These are phyloP conservation scores for Fusarium lyarnte DNA, from an alignment of 2,329 filamentous ascomycete genomes.

Conservation along the genomic window DNA sequence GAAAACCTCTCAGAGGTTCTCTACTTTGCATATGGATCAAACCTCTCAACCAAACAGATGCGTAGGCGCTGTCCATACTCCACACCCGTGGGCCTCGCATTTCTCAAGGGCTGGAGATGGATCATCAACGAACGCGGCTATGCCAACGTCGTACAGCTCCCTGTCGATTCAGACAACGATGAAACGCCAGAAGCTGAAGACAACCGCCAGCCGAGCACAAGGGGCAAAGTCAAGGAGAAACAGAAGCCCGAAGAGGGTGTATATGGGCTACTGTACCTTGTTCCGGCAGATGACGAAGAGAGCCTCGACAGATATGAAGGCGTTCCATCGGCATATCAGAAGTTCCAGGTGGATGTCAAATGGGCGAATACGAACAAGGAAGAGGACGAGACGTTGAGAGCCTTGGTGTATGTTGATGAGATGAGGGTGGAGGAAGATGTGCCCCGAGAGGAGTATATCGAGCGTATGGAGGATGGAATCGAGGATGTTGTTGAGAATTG, in stretches of 20 bases:
- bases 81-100: conserved; percentile 64
- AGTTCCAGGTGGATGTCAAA: conserved; percentile 51
- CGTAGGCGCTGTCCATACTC: conserved; percentile 66
- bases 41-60: conserved; percentile 75
- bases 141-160: conserved; percentile 69
- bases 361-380: conserved; percentile 41
- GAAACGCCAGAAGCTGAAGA: conserved; percentile 1
- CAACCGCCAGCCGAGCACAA: not conserved
- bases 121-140: conserved; percentile 74
- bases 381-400: conserved; percentile 43
- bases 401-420: conserved; percentile 70
- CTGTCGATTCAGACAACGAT: conserved; percentile 17
- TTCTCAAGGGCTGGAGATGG: conserved; percentile 68
- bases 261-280: conserved; percentile 66
- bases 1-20: conserved; percentile 52
- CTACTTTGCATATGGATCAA: conserved; percentile 79
- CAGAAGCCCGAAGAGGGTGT: conserved; percentile 51
- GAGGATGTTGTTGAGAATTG: conserved; percentile 62
- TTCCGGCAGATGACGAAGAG: conserved; percentile 60
- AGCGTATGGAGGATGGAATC: conserved; percentile 71
- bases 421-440: conserved; percentile 49
- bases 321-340: conserved; percentile 70
- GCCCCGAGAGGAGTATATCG: conserved; percentile 67
- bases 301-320: conserved; percentile 68
- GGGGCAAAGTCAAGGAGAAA: conserved; percentile 11